Conservation (phyloP, 2,329 filamentous ascomycete genomes). For the Ceratocystis lukuohia region DNA sequence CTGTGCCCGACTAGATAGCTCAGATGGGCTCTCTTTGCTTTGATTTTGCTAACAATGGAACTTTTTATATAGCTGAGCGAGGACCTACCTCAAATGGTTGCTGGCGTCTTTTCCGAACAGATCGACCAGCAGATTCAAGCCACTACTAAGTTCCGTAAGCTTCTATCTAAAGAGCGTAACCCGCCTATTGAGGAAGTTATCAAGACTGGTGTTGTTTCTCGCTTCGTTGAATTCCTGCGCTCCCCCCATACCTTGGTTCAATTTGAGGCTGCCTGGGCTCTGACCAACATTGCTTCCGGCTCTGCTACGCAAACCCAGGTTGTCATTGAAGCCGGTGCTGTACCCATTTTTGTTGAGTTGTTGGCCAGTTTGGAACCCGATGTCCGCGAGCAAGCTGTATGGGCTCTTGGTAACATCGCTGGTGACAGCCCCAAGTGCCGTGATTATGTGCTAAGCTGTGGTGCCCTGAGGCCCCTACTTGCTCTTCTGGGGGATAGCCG, state of each 20-base stretch:
- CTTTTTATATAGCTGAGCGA: slow-evolving; percentile 61
- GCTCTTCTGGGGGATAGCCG: slow-evolving; percentile 88
- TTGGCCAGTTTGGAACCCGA: slow-evolving; percentile 92
- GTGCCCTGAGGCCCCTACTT: slow-evolving; percentile 81
- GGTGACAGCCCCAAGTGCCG: slow-evolving; percentile 96
- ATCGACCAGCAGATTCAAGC: slow-evolving; percentile 96
- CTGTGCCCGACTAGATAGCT: not conserved
- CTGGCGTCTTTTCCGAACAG: slow-evolving; percentile 95
- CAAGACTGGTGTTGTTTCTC: slow-evolving; percentile 92
- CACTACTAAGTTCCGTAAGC: slow-evolving; percentile 96
- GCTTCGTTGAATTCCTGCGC: slow-evolving; percentile 95
- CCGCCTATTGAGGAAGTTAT: slow-evolving; percentile 98
- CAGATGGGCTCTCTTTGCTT: not conserved
- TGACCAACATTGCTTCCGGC: slow-evolving; percentile 98
- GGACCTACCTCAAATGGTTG: slow-evolving; percentile 95
- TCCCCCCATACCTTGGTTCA: slow-evolving; percentile 96
- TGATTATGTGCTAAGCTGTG: slow-evolving; percentile 86
- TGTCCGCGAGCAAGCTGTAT: slow-evolving; percentile 94
- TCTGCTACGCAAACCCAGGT: slow-evolving; percentile 97
- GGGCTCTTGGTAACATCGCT: slow-evolving; percentile 96
- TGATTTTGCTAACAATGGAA: not conserved
- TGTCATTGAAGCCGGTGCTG: slow-evolving; percentile 93
- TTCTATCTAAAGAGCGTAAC: slow-evolving; percentile 96
- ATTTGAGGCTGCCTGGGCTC: slow-evolving; percentile 96
- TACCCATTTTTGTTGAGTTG: slow-evolving; percentile 96